A percentile compares a stretch with the other conserved stretches of the same genome.
These are phyloP conservation scores for Candida sanyaensis DNA, from an alignment of 1,139 yeast species.

Conservation along the genomic window DNA sequence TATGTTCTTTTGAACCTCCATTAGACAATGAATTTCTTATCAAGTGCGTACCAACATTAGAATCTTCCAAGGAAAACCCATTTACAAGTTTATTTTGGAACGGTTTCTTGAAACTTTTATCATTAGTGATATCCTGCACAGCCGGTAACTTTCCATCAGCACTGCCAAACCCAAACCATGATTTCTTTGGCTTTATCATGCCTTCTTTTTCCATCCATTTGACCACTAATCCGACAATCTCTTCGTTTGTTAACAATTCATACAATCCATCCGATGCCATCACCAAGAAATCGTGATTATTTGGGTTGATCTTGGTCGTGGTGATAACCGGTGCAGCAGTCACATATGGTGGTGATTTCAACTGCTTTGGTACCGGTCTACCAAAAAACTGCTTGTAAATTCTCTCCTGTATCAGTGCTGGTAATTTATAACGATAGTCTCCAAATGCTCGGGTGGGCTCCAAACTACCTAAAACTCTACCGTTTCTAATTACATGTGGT, in stretches of 20 bases:
- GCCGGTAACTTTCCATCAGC: conserved; percentile 59
- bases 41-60: conserved; percentile 88
- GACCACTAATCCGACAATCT: conserved; percentile 87
- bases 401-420: conserved; percentile 69
- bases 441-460: conserved; percentile 98
- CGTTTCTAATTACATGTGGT: conserved; percentile 78
- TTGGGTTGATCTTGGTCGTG: conserved; percentile 72
- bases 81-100: conserved; percentile 40
- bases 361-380: conserved; percentile 73
- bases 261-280: conserved; percentile 94
- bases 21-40: conserved; percentile 89
- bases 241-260: conserved; percentile 90
- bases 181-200: conserved; percentile 56
- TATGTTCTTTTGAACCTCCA: conserved; percentile 86
- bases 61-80: conserved; percentile 66
- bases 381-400: conserved; percentile 82
- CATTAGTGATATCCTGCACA: conserved; percentile 62
- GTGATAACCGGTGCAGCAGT: conserved; percentile 96
- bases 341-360: conserved; percentile 92
- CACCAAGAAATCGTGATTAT: conserved; percentile 80
- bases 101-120: conserved; percentile 49
- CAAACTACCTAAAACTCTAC: conserved; percentile 89
- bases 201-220: conserved; percentile 88
- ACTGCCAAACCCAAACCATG: conserved; percentile 51
- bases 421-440: conserved; percentile 89